phyloP scores from a whole-genome alignment of 2,329 filamentous ascomycete genomes.

The Aschersonia sp. region DNA sequence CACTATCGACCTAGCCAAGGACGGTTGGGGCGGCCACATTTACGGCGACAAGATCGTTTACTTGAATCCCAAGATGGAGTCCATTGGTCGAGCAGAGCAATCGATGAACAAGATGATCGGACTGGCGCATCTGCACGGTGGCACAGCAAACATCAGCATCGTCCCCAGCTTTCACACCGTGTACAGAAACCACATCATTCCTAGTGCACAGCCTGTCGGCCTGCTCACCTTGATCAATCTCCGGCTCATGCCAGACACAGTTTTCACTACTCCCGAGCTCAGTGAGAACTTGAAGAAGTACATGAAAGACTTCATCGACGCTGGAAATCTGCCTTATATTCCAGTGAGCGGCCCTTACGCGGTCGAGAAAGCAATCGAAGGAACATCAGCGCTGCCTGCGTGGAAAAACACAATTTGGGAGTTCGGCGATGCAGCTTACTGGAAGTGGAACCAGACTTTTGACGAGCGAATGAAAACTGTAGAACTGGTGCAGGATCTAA shows the following conservation, averaged over 20 bases:
- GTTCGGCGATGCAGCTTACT: slow-evolving; percentile 3
- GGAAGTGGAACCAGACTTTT: slow-evolving; percentile 7
- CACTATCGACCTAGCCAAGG: slow-evolving; percentile 5
- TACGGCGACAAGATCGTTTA: slow-evolving; percentile 7
- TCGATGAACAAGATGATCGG: slow-evolving; percentile 3
- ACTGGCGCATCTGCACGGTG: slow-evolving; percentile 1
- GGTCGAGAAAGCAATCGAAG: background rate
- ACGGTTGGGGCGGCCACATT: slow-evolving; percentile 8
- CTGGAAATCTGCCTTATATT: slow-evolving; percentile 5
- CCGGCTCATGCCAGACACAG: slow-evolving; percentile 3
- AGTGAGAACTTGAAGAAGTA: slow-evolving; percentile 2
- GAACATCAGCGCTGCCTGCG: slow-evolving; percentile 6
- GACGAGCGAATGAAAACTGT: slow-evolving; percentile 3
- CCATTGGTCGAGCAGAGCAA: background rate
- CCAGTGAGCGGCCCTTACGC: slow-evolving; percentile 5
- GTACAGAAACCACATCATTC: slow-evolving; percentile 5
- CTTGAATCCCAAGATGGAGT: slow-evolving; percentile 2
- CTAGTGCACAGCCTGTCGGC: slow-evolving; percentile 4
- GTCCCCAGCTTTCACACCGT: slow-evolving; percentile 4
- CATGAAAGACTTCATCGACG: slow-evolving; percentile 3
- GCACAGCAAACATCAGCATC: slow-evolving; percentile 3
- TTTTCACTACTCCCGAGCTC: slow-evolving; percentile 2
- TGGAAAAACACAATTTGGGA: slow-evolving; percentile 9
- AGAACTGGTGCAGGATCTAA: slow-evolving; percentile 8
- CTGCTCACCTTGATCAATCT: slow-evolving; percentile 5